Evolutionary conservation across 2,329 filamentous ascomycete species (phyloP), one percentile per base, ranked within the genome.

Genomic region (Venturia aucupariae): DNA sequence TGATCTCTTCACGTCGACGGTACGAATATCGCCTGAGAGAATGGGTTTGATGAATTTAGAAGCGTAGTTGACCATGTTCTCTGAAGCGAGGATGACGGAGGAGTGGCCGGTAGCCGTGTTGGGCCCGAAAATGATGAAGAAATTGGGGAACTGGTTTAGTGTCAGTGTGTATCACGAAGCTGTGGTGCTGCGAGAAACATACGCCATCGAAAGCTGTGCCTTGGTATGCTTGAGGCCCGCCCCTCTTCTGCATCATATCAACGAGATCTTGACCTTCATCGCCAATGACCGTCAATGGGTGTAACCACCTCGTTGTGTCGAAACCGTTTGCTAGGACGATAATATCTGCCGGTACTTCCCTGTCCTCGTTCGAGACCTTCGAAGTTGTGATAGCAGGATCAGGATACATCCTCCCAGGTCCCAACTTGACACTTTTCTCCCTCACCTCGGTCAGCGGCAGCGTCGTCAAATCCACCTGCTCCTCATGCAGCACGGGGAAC

Each of bases 261-360:
- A 81, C 74, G 1, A 86, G 69, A 13, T 79, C 79, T 66, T 79
- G 77, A 17, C 82, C 82, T 0, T 72, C 71, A 22, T 77, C 76
- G 0, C 86, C 85, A 2, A 78, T 70, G 5, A 88, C 75, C 3
- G 81, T 77, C 17, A 87, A 72, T 1, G 80, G 80, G 22, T 80
- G 78, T 0, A 86, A 74, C 74, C 81, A 85, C 39, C 78, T 75
- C 19, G 81, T 82, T 0, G 81, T 83, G 39, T 81, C 76, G 71
- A 85, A 88, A 0, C 86, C 86, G 62, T 83, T 88, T 2, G 85
- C 85, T 38, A 86, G 72, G 8, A 88, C 74, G 41, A 88, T 83
- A 39, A 85, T 76, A 69, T 88, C 86, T 0, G 84, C 84, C 15
- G 82, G 77, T 2, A 84, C 76, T 68, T 72, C 80, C 61, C 69